These are phyloP conservation scores for Wallacemonas sp. DNA, from an alignment of 208 protist genomes.

Conservation along the genomic window DNA sequence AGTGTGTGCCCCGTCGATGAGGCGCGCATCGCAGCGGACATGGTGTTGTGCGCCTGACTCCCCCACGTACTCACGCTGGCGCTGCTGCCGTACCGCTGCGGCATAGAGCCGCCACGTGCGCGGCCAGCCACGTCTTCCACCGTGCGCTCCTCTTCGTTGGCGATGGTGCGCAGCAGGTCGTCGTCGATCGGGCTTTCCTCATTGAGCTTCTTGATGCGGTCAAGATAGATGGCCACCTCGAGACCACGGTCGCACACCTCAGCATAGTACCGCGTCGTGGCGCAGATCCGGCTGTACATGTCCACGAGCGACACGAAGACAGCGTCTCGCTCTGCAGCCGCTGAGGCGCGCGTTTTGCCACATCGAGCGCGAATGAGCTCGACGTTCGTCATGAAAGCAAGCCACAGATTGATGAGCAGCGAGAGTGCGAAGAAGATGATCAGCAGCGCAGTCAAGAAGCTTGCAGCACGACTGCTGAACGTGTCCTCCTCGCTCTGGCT, in stretches of 20 bases:
- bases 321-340: neutral
- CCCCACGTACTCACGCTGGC: neutral
- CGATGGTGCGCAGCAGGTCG: constrained; percentile 6
- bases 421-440: constrained; percentile 17
- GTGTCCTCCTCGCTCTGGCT: neutral
- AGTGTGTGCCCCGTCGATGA: neutral
- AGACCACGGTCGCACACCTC: constrained; percentile 15
- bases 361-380: neutral
- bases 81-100: neutral
- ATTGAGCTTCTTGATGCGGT: constrained; percentile 14
- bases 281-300: constrained; percentile 16
- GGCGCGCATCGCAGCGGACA: constrained; percentile 3
- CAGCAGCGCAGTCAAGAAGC: constrained; percentile 15
- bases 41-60: neutral
- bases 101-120: neutral
- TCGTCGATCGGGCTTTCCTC: constrained; percentile 14
- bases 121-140: neutral
- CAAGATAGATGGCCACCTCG: constrained; percentile 20
- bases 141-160: neutral
- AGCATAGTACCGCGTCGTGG: constrained; percentile 14
- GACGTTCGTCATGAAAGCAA: neutral
- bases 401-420: constrained; percentile 15
- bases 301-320: constrained; percentile 14
- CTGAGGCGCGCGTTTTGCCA: neutral
- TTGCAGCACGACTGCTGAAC: neutral